Conservation (phyloP, 495 filamentous ascomycete species). For the Aspergillus egyptiacus region DNA sequence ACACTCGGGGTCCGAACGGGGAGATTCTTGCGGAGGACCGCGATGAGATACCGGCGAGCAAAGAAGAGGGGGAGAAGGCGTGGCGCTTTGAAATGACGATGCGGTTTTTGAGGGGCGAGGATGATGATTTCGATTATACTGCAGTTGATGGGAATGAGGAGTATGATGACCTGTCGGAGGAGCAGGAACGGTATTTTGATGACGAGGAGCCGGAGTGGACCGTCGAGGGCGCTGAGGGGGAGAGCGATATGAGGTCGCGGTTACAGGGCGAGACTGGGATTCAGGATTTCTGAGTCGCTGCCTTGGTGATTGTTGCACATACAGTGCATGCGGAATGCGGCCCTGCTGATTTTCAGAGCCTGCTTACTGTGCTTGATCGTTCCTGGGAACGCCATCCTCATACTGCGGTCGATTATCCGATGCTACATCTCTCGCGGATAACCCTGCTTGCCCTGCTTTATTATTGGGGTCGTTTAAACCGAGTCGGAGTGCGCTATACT, state of each 20-base stretch:
- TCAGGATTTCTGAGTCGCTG: slow-evolving; percentile 61
- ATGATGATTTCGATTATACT: slow-evolving; percentile 70
- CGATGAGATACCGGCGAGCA: slow-evolving; percentile 50
- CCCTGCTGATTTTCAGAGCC: background rate
- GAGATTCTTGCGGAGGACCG: slow-evolving; percentile 53
- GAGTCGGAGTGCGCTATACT: too few species aligned
- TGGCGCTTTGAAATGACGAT: slow-evolving; percentile 65
- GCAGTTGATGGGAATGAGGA: slow-evolving; percentile 64
- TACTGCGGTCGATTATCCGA: background rate
- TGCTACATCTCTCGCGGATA: background rate
- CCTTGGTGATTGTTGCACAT: background rate
- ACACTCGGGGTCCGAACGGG: slow-evolving; percentile 44
- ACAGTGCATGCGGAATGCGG: background rate
- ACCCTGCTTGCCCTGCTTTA: too few species aligned
- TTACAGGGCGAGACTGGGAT: slow-evolving; percentile 69
- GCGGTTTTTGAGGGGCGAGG: slow-evolving; percentile 64
- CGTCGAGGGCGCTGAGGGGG: slow-evolving; percentile 42
- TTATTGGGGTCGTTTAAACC: too few species aligned
- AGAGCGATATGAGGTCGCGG: slow-evolving; percentile 22
- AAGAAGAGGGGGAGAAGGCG: slow-evolving; percentile 57
- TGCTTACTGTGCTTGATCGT: background rate
- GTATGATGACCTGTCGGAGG: slow-evolving; percentile 56
- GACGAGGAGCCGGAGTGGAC: slow-evolving; percentile 65
- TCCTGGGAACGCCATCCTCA: too few species aligned
- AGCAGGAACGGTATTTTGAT: slow-evolving; percentile 69